Conservation (phyloP, 2,329 filamentous ascomycete genomes). For the Aspergillus sp. region DNA sequence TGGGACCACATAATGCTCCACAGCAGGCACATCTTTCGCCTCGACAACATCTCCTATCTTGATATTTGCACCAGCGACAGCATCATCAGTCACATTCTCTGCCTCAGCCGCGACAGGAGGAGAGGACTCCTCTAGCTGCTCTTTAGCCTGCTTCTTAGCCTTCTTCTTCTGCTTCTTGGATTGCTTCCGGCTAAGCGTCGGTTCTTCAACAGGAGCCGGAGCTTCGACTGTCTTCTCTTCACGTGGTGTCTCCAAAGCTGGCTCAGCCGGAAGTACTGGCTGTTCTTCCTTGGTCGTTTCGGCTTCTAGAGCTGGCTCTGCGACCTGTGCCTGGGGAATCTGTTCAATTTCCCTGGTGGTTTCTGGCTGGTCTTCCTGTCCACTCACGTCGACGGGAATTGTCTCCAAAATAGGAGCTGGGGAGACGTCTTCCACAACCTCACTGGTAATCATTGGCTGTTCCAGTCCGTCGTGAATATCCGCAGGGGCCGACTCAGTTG, state of each 20-base stretch:
- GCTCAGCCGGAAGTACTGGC: background rate
- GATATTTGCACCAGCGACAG: conserved; percentile 1
- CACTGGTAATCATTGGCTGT: background rate
- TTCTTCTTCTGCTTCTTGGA: conserved; percentile 32
- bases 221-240: background rate
- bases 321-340: background rate
- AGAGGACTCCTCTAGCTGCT: conserved; percentile 8
- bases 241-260: background rate
- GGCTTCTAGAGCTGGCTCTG: background rate
- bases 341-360: background rate
- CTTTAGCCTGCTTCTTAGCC: conserved; percentile 23
- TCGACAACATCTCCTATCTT: background rate
- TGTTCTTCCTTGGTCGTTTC: background rate
- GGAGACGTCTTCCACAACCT: background rate
- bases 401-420: background rate
- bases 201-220: background rate
- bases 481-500: background rate
- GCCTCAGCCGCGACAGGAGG: conserved; percentile 1
- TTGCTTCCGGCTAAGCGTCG: conserved; percentile 18
- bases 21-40: background rate
- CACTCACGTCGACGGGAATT: background rate
- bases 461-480: no score
- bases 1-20: background rate
- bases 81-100: conserved; percentile 10
- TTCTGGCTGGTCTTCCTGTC: background rate